These are phyloP conservation scores for Tricholoma flavovirens DNA, from an alignment of 768 basidiomycete genomes.

Conservation along the genomic window DNA sequence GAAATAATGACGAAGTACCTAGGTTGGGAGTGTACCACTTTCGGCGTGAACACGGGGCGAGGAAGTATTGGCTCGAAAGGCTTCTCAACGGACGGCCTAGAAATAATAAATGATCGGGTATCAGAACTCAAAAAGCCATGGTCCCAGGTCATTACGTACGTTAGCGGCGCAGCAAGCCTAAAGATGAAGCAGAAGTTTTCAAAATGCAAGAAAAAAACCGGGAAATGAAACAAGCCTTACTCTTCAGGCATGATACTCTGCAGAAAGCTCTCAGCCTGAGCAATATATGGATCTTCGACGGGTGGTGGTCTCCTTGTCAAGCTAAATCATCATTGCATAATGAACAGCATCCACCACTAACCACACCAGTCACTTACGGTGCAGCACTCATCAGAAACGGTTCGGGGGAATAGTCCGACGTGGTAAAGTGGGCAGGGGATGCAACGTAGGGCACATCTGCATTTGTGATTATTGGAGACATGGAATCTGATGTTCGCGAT, in stretches of 20 bases:
- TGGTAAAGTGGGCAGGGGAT: conserved; percentile 4
- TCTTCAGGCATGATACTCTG: conserved; percentile 14
- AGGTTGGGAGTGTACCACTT: conserved; percentile 9
- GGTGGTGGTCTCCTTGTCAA: background rate
- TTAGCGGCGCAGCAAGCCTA: conserved; percentile 31
- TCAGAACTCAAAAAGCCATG: background rate
- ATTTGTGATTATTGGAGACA: conserved; percentile 2
- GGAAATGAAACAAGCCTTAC: conserved; percentile 7
- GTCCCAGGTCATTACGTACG: conserved; percentile 21
- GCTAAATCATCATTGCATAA: background rate
- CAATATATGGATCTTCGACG: background rate
- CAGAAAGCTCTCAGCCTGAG: conserved; percentile 11
- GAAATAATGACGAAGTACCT: conserved; percentile 13
- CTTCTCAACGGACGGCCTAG: conserved; percentile 19
- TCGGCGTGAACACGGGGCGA: conserved; percentile 13
- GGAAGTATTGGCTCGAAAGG: conserved; percentile 20
- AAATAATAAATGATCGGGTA: background rate
- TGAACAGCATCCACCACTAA: background rate
- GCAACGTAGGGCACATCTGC: background rate
- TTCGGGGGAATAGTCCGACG: background rate
- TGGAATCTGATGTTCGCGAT: background rate
- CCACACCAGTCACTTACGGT: background rate
- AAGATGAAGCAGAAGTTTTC: background rate
- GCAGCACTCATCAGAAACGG: background rate
- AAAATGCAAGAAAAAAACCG: background rate